Conservation (phyloP, 2,329 filamentous ascomycete species). For the Ophiostoma pallidulum region DNA sequence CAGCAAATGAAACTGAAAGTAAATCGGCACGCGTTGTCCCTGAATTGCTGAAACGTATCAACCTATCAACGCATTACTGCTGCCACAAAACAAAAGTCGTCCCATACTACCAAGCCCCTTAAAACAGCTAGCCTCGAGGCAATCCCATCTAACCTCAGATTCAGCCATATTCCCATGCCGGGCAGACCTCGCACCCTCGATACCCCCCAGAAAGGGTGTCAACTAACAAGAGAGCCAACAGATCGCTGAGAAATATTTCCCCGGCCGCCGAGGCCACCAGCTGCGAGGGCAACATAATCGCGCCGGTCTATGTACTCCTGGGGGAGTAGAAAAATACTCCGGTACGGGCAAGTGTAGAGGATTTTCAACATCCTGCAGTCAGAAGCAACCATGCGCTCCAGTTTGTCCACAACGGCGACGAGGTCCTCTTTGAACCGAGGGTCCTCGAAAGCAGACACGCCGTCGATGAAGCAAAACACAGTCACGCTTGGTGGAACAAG, state of each 20-base stretch:
- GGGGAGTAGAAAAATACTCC: background rate
- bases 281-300: background rate
- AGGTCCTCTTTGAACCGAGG: background rate
- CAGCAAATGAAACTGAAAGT: no score
- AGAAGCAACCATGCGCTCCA: background rate
- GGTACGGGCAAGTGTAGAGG: slow-evolving; percentile 2
- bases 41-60: no score
- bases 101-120: no score
- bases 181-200: no score
- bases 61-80: no score
- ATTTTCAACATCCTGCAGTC: background rate
- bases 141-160: no score
- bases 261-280: background rate
- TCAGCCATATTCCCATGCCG: no score
- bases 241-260: background rate
- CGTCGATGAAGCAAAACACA: slow-evolving; percentile 4
- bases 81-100: no score
- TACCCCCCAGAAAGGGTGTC: no score
- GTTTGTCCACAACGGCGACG: background rate
- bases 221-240: background rate
- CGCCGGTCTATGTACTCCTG: background rate
- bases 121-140: no score
- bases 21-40: no score
- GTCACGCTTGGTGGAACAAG: background rate
- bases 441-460: slow-evolving; percentile 2